Percentiles rank a stretch among this genome's conserved stretches.
These are phyloP conservation scores for Dactylonectria macrodidyma DNA, from an alignment of 2,329 filamentous ascomycete genomes.

Conservation along the genomic window DNA sequence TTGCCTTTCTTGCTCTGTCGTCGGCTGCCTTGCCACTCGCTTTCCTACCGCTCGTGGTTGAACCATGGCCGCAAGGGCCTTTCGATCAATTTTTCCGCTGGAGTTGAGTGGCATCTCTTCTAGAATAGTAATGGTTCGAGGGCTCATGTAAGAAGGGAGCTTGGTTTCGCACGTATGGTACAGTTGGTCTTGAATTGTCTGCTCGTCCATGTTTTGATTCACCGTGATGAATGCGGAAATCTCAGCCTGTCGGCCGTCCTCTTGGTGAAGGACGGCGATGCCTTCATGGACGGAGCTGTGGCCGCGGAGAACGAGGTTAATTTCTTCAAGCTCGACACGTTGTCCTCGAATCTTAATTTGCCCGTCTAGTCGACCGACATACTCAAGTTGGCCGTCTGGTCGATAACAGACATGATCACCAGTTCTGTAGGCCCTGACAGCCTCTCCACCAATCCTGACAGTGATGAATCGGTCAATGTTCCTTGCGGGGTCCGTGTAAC, in stretches of 20 bases:
- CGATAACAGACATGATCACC: constrained; percentile 36
- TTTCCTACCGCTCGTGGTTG: neutral
- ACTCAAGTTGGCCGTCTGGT: constrained; percentile 35
- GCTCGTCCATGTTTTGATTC: neutral
- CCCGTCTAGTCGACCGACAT: constrained; percentile 36
- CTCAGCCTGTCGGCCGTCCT: neutral
- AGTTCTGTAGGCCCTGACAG: constrained; percentile 30
- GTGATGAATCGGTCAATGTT: constrained; percentile 1
- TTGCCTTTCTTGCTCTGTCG: constrained; percentile 27
- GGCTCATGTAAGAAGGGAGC: constrained; percentile 48
- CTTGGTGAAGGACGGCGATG: neutral
- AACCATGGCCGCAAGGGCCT: constrained; percentile 19
- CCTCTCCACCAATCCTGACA: neutral
- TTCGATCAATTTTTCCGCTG: constrained; percentile 46
- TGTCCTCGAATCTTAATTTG: constrained; percentile 44
- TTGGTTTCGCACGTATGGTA: constrained; percentile 16
- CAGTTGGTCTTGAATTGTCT: neutral
- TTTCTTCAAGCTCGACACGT: constrained; percentile 41
- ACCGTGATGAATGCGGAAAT: neutral
- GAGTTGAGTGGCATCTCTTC: constrained; percentile 46
- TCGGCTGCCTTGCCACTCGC: constrained; percentile 9
- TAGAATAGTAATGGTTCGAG: constrained; percentile 37
- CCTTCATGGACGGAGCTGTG: constrained; percentile 4
- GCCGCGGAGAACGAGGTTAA: constrained; percentile 30
- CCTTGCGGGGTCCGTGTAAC: neutral